phyloP scores from a whole-genome alignment of 2,329 filamentous ascomycete genomes.

The Sporothrix variecibatus region DNA sequence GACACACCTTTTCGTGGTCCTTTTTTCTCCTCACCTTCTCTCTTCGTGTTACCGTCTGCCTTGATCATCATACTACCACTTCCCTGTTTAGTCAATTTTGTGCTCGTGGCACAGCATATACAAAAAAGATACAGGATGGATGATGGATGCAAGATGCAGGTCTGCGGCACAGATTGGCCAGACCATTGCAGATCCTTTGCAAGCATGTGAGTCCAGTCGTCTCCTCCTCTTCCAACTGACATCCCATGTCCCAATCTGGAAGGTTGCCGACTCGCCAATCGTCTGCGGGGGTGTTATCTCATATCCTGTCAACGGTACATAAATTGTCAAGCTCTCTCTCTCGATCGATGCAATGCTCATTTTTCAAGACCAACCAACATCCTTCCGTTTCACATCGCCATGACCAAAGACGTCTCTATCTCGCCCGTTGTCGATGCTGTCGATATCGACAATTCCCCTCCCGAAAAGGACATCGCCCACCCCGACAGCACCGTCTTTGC shows the following conservation, averaged over 20 bases:
- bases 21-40: not conserved
- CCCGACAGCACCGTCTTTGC: constrained; percentile 27
- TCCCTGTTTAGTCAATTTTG: not conserved
- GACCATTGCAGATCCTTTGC: not conserved
- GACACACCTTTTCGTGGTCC: not conserved
- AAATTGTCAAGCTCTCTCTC: not conserved
- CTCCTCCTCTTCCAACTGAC: not conserved
- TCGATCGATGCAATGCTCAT: too few relatives aligned
- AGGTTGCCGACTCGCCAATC: not conserved
- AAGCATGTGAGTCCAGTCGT: not conserved
- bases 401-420: not conserved
- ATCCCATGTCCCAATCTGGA: not conserved
- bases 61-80: not conserved
- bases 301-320: not conserved
- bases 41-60: not conserved
- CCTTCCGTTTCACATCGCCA: not conserved
- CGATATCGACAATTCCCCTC: not conserved
- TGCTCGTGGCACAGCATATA: not conserved
- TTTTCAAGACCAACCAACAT: too few relatives aligned
- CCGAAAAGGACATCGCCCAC: constrained; percentile 11
- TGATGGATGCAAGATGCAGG: not conserved
- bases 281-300: not conserved
- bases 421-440: not conserved
- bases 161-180: not conserved
- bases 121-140: too few relatives aligned